Percentiles rank a stretch among this genome's conserved stretches.
Conservation (phyloP, 345 rosid genomes). For the Erysimum cheiranthoides region DNA sequence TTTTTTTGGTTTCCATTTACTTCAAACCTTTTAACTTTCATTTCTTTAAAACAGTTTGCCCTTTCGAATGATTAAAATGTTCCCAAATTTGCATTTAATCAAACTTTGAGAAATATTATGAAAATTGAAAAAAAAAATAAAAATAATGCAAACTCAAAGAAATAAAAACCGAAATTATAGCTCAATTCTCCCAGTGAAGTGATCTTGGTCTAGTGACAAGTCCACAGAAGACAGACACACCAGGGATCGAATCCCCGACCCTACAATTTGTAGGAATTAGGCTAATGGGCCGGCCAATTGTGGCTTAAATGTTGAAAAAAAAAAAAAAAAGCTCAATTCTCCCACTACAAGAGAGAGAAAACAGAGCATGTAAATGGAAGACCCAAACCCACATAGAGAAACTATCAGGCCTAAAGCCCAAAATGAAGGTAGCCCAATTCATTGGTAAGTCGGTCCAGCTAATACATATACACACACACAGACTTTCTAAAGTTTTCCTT, state of each 20-base stretch:
- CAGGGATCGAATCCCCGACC: no score
- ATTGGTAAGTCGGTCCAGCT: slow-evolving; percentile 24
- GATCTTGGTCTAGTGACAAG: no score
- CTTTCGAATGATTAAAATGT: slow-evolving; percentile 22
- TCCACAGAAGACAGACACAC: no score
- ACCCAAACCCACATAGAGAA: neutral
- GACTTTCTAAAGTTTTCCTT: fast-evolving
- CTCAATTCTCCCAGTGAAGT: neutral
- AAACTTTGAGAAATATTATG: neutral
- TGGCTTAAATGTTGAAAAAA: no score
- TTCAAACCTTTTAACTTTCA: neutral
- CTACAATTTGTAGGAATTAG: no score
- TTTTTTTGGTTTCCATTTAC: neutral
- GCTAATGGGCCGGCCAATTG: no score
- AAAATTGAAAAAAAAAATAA: neutral
- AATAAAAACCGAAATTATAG: neutral
- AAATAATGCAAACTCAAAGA: neutral
- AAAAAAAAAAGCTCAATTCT: slow-evolving; percentile 1
- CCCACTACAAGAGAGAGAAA: slow-evolving; percentile 1
- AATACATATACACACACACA: neutral
- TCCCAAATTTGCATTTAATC: neutral
- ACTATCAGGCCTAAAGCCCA: neutral
- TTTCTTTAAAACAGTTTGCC: neutral
- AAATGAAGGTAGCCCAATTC: neutral
- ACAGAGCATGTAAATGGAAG: neutral